Evolutionary conservation across 2,329 filamentous ascomycete species (phyloP).

Genomic region (Fusarium incarnatum): DNA sequence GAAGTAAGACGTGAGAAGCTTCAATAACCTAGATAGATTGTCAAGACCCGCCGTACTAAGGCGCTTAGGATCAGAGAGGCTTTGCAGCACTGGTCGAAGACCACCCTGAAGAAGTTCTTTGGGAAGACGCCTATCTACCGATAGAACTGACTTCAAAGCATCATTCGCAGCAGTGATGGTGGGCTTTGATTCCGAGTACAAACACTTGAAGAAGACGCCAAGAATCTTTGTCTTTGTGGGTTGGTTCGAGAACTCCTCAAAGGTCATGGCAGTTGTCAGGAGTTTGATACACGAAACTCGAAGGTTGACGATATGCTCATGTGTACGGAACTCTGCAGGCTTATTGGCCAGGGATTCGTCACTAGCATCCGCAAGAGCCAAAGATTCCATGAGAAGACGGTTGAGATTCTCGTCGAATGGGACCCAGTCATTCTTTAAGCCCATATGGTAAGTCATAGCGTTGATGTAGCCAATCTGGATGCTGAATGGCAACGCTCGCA

Average conservation of each 20-base stretch:
- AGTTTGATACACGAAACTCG: conserved; percentile 94
- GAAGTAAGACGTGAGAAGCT: conserved; percentile 96
- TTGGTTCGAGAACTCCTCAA: conserved; percentile 88
- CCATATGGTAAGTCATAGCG: conserved; percentile 94
- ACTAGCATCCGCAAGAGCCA: conserved; percentile 92
- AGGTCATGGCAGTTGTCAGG: conserved; percentile 90
- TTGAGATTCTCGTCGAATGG: conserved; percentile 93
- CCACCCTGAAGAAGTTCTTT: conserved; percentile 96
- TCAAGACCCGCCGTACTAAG: conserved; percentile 90
- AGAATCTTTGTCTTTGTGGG: conserved; percentile 79
- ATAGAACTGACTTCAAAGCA: conserved; percentile 87
- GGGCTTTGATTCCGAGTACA: conserved; percentile 92
- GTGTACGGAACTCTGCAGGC: conserved; percentile 92
- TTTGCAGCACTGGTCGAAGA: conserved; percentile 93
- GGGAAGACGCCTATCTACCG: conserved; percentile 89
- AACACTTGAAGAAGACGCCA: conserved; percentile 95
- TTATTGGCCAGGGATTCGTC: conserved; percentile 95
- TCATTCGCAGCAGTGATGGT: conserved; percentile 95
- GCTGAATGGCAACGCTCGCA: conserved; percentile 90
- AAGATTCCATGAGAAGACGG: conserved; percentile 89
- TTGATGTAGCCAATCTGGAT: conserved; percentile 99
- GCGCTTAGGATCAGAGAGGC: conserved; percentile 91
- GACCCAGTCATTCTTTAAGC: conserved; percentile 87
- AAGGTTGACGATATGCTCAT: conserved; percentile 90
- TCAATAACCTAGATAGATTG: conserved; percentile 88